A percentile compares a stretch with the other conserved stretches of the same genome.
Evolutionary conservation across 2,329 filamentous ascomycete species (phyloP).

Genomic region (Fusarium sp.): DNA sequence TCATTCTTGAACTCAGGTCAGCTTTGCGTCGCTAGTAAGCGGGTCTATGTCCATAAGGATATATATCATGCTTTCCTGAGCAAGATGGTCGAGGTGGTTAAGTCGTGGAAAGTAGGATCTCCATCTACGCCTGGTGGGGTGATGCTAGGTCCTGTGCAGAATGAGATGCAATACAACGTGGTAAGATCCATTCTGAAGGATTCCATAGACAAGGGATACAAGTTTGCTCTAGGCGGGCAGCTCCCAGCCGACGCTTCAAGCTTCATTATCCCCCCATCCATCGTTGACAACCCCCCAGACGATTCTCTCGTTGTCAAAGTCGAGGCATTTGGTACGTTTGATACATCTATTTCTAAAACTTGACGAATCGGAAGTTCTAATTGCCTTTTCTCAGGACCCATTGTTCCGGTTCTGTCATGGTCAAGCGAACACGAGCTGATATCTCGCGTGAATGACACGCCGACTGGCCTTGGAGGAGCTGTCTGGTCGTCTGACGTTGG

Average conservation of each 20-base stretch:
- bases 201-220: background rate
- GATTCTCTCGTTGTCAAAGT: conserved; percentile 11
- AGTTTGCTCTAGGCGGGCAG: background rate
- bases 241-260: background rate
- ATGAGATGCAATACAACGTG: background rate
- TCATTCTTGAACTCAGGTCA: conserved; percentile 67
- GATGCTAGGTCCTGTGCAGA: background rate
- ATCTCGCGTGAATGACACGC: background rate
- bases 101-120: background rate
- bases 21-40: conserved; percentile 52
- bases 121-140: background rate
- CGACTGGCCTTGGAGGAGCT: background rate
- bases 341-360: background rate
- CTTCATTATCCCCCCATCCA: background rate
- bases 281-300: conserved; percentile 12
- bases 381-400: background rate
- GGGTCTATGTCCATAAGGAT: conserved; percentile 69
- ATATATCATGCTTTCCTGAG: conserved; percentile 65
- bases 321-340: conserved; percentile 18
- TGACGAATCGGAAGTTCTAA: background rate
- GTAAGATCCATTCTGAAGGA: background rate
- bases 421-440: background rate
- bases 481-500: background rate
- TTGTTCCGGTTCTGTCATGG: background rate
- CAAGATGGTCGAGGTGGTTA: background rate